phyloP scores from a whole-genome alignment of 163 green algal genomes.

The Scenedesmus sp. region DNA sequence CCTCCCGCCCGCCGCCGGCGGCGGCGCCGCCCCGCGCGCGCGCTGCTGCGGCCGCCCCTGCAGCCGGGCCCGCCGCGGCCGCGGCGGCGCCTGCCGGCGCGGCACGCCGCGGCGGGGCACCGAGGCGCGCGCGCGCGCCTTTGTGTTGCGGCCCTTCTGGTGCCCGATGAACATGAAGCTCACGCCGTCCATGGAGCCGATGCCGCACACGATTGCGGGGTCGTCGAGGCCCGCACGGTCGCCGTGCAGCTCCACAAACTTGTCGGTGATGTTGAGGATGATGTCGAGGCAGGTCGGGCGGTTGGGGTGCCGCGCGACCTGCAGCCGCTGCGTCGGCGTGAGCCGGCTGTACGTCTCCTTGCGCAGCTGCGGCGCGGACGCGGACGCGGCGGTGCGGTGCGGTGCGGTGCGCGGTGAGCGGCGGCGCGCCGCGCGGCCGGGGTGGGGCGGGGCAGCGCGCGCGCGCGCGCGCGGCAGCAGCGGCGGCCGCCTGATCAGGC shows the following conservation, averaged over 20 bases:
- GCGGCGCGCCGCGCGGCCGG: neutral
- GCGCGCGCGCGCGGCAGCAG: neutral
- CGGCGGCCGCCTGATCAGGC: neutral
- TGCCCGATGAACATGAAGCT: constrained; percentile 98
- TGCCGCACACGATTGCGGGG: constrained; percentile 93
- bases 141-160: constrained; percentile 98
- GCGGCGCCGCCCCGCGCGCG: too few relatives aligned
- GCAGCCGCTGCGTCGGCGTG: constrained; percentile 92
- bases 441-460: too few relatives aligned
- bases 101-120: too few relatives aligned
- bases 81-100: too few relatives aligned
- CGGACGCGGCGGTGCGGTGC: neutral
- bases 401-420: neutral
- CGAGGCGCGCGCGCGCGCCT: constrained; percentile 61
- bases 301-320: constrained; percentile 96
- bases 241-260: constrained; percentile 98
- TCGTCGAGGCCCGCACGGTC: constrained; percentile 94
- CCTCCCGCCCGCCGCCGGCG: too few relatives aligned
- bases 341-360: constrained; percentile 94
- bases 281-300: constrained; percentile 97
- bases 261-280: constrained; percentile 92
- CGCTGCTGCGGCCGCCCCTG: too few relatives aligned
- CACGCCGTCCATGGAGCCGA: constrained; percentile 90
- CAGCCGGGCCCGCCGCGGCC: too few relatives aligned
- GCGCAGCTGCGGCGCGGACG: constrained; percentile 71